A percentile compares a stretch with the other conserved stretches of the same genome.
Evolutionary conservation across 1,139 yeast species (phyloP).

Genomic region (Hemisphaericaspora xylofermentans): DNA sequence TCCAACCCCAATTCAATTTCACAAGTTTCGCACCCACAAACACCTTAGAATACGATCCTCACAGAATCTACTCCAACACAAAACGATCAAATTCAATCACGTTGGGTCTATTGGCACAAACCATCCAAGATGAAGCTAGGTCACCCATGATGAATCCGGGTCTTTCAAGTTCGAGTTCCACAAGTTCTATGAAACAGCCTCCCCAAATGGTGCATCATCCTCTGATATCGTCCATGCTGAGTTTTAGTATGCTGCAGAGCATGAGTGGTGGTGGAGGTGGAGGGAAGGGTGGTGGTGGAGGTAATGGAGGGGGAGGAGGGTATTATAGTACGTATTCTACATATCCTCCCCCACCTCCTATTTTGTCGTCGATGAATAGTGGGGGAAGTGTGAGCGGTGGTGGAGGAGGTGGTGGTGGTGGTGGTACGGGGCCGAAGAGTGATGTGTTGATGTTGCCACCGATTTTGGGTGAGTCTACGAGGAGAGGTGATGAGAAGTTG

Average conservation of each 20-base stretch:
- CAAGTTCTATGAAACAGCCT: conserved; percentile 2
- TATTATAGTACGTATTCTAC: conserved; percentile 12
- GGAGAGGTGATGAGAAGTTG: conserved; percentile 3
- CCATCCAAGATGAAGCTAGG: conserved; percentile 5
- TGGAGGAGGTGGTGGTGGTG: background rate
- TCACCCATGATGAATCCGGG: conserved; percentile 5
- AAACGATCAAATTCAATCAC: conserved; percentile 16
- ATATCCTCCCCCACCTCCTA: conserved; percentile 17
- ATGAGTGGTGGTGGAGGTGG: background rate
- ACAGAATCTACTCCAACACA: background rate
- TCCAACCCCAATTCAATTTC: too few species aligned
- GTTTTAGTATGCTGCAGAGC: conserved; percentile 3
- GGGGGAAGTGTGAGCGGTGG: background rate
- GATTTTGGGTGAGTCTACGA: conserved; percentile 9
- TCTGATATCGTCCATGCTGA: conserved; percentile 3
- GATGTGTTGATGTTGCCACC: conserved; percentile 15
- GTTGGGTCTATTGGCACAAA: conserved; percentile 12
- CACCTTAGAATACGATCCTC: conserved; percentile 2
- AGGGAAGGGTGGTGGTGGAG: too few species aligned
- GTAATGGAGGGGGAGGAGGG: conserved; percentile 1
- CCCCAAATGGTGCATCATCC: conserved; percentile 1
- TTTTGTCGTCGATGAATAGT: conserved; percentile 8
- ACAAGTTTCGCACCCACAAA: conserved; percentile 3
- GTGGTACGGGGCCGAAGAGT: conserved; percentile 1
- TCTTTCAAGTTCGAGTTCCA: conserved; percentile 4